These are phyloP conservation scores for Prototheca wickerhamii DNA, from an alignment of 163 green algal species.

Conservation along the genomic window DNA sequence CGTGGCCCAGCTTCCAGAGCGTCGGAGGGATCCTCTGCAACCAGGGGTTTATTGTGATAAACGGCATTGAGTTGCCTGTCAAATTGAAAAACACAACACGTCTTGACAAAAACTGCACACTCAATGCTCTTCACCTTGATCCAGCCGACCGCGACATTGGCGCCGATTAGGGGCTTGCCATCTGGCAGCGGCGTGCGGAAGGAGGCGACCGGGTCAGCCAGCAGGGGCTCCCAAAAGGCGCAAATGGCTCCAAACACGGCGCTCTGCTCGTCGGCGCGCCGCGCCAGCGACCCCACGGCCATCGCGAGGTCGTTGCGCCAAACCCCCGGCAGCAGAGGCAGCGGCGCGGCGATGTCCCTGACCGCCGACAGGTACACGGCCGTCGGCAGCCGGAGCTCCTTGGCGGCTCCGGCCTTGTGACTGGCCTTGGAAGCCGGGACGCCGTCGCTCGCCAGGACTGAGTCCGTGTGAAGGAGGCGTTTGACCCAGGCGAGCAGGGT, in stretches of 20 bases:
- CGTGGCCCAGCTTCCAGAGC: not conserved
- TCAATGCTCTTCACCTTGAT: not conserved
- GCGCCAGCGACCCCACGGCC: not conserved
- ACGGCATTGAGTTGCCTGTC: not conserved
- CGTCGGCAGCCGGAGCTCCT: not conserved
- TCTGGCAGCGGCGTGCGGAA: not conserved
- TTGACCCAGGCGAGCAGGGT: conserved; percentile 15
- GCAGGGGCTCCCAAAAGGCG: not conserved
- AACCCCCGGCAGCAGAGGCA: not conserved
- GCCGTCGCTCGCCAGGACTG: conserved; percentile 12
- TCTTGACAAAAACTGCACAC: not conserved
- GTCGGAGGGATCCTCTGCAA: not conserved
- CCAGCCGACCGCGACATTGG: not conserved
- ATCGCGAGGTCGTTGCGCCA: not conserved
- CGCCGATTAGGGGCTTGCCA: not conserved
- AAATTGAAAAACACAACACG: not conserved
- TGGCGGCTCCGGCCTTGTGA: not conserved
- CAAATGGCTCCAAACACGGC: not conserved
- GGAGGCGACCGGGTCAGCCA: not conserved
- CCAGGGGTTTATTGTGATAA: no score
- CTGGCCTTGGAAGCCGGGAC: not conserved
- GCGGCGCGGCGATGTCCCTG: not conserved
- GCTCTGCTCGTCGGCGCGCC: not conserved
- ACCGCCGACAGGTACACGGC: not conserved
- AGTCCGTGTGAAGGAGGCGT: conserved; percentile 19